Evolutionary conservation across 208 protist species (phyloP).

Genomic region (Leishmania lainsoni): DNA sequence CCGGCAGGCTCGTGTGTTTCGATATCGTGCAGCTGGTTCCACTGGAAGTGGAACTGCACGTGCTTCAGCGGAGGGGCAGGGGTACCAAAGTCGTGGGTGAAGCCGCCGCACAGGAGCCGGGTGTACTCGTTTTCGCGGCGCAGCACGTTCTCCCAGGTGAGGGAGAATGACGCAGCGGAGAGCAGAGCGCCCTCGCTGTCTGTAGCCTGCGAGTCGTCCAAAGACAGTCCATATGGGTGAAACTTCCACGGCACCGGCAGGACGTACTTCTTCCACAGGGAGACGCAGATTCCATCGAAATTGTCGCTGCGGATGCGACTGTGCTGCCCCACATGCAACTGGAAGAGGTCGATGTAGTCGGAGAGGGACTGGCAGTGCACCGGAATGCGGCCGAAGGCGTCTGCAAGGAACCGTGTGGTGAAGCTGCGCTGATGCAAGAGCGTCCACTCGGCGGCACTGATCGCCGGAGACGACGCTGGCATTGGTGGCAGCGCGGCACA

Average conservation of each 20-base stretch:
- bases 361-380: conserved; percentile 45
- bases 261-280: conserved; percentile 51
- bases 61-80: conserved; percentile 49
- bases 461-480: conserved; percentile 4
- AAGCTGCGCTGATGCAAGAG: conserved; percentile 50
- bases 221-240: conserved; percentile 14
- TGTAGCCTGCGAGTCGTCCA: neutral
- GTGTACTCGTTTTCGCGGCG: conserved; percentile 58
- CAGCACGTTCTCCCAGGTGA: conserved; percentile 60
- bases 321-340: conserved; percentile 67
- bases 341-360: conserved; percentile 75
- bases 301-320: conserved; percentile 62
- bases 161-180: neutral
- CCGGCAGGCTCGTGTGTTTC: conserved; percentile 50
- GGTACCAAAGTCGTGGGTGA: conserved; percentile 68
- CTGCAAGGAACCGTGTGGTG: conserved; percentile 48
- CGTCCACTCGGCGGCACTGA: conserved; percentile 29
- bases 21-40: conserved; percentile 70
- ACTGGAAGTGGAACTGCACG: conserved; percentile 64
- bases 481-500: neutral
- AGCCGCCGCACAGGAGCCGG: conserved; percentile 36
- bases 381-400: conserved; percentile 41
- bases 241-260: conserved; percentile 67
- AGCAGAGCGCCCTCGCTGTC: neutral
- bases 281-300: conserved; percentile 69